Base-by-base conservation (phyloP, 1,284 basidiomycete species). In the Trametes sp. region DNA sequence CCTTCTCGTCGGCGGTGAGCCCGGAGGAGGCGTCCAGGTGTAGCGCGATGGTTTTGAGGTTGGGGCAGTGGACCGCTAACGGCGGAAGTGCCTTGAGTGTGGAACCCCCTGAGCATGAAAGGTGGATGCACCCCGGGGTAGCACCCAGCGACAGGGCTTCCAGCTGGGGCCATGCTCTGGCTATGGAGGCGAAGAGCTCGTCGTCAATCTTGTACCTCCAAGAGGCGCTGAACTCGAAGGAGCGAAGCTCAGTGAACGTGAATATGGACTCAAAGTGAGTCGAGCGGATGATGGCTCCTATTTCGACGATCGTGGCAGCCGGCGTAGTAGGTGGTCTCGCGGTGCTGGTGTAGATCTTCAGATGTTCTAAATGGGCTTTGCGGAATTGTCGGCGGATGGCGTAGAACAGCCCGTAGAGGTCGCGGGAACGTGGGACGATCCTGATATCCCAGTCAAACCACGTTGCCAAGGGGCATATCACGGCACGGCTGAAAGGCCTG, bases 141-240 rank as follows among this genome's bases (percentile, higher is more conserved):
- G 26, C 38, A 4, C 48, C 48, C 4, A 57, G n/a, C 4, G 46
- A 44, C 10, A 56, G 46, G 4, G 48, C 26, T 9, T 49, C 48
- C 21, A 57, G 46, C 28, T 14, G 26, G 16, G 48, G 48, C 56
- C 56, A 57, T 3, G 48, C 56, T 23, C 21, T 28, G 38, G 56
- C 46, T 4, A 57, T 38, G 28, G 35, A 50, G 26, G 36, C 28
- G 33, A 56, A 56, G 11, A 60, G 29, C 4, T n/a, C 24, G 36
- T 64, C 36, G 16, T 57, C 51, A 23, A 64, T 31, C 28, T 50
- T 10, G 26, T 59, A 44, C 42, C 29, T 21, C 23, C 41, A 38
- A 16, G 26, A 31, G 0, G 52, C 50, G 28, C 50, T 44, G 44
- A 53, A 52, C 23, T 53, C 41, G 51, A 59, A 38, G 11, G 24